Percentiles rank a stretch among this genome's conserved stretches.
phyloP scores from a whole-genome alignment of 164 flowering plant genomes.

The Stephania japonica region DNA sequence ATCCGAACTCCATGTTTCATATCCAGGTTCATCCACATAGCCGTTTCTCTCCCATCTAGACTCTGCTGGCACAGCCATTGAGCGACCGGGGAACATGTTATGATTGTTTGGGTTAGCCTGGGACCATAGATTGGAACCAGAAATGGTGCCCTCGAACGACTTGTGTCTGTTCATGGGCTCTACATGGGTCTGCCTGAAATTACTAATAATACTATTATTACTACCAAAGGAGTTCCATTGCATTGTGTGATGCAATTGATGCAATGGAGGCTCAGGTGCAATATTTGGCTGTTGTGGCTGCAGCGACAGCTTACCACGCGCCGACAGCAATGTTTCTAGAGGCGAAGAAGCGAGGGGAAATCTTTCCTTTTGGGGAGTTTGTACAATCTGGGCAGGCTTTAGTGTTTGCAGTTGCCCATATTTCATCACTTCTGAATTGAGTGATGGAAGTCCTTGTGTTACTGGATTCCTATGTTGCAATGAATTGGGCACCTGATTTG shows the following conservation, averaged over 20 bases:
- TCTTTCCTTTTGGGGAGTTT: conserved; percentile 17
- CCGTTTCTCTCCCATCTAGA: conserved; percentile 32
- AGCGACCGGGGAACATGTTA: conserved; percentile 6
- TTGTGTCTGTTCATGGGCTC: conserved; percentile 19
- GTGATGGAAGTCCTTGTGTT: background rate
- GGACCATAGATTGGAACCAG: conserved; percentile 14
- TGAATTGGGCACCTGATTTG: background rate
- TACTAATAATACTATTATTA: conserved; percentile 29
- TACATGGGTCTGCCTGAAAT: conserved; percentile 19
- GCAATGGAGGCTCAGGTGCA: conserved; percentile 18
- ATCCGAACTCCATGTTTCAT: conserved; percentile 60
- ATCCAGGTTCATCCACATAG: conserved; percentile 28
- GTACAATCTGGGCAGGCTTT: conserved; percentile 15
- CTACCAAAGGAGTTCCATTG: conserved; percentile 3
- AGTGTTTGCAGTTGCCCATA: conserved; percentile 14
- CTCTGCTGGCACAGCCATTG: conserved; percentile 10
- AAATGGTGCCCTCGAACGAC: conserved; percentile 19
- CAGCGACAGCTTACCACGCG: conserved; percentile 1
- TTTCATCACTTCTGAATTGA: conserved; percentile 16
- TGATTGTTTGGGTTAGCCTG: conserved; percentile 29
- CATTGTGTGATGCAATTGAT: conserved; percentile 14
- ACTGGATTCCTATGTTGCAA: conserved; percentile 7
- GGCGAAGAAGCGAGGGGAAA: conserved; percentile 6
- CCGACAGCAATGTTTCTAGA: background rate
- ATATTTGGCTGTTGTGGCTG: conserved; percentile 12